Base-by-base conservation (phyloP, 2,329 filamentous ascomycete species). In the Pyricularia pennisetigena region DNA sequence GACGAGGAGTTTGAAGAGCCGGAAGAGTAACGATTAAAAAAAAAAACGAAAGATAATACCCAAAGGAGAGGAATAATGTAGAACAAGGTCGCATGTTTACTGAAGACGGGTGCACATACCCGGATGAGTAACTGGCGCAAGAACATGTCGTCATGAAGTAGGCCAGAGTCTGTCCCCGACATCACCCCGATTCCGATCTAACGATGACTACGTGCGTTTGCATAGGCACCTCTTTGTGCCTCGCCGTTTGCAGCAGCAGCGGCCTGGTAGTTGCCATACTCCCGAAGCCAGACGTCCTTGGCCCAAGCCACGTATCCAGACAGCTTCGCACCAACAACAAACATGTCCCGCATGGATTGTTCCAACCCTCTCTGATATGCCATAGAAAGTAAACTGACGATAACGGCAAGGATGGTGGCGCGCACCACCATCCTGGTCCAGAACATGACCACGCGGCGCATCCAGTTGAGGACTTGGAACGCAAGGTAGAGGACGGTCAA, bases 391-490 rank as follows among this genome's bases (percentile, higher is more conserved):
- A 88, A 61, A 0, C 82, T 81, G 4, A 83, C 79, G 2, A 94
- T 72, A 1, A 80, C 76, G 1, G 83, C 84, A 87, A 88, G 95
- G 71, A 93, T 87, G 1, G 85, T 76, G 61, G 93, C 72, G 28
- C 85, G 80, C 71, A 92, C 76, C 12, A 83, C 82, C 68, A 97
- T 75, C n/a, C 85, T 81, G 67, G 93, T 86, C 87, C 92, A 93
- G 81, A 89, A 96, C 74, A 93, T 80, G 69, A 97, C 82, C 24
- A 92, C 79, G 70, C 92, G 86, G 70, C 88, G 87, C 23, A 93
- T 80, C 80, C 90, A 90, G 71, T 89, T 79, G 61, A 95, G 81
- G 68, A 94, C 76, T 75, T 93, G 82, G 67, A 94, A 77, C 68
- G 88, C 79, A 32, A 88, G 72, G 63, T 89, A 78, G 4, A 91